Percentiles rank a stretch among this genome's conserved stretches.
Evolutionary conservation across 2,329 filamentous ascomycete genomes (phyloP).

Genomic region (Teratosphaeria destructans): DNA sequence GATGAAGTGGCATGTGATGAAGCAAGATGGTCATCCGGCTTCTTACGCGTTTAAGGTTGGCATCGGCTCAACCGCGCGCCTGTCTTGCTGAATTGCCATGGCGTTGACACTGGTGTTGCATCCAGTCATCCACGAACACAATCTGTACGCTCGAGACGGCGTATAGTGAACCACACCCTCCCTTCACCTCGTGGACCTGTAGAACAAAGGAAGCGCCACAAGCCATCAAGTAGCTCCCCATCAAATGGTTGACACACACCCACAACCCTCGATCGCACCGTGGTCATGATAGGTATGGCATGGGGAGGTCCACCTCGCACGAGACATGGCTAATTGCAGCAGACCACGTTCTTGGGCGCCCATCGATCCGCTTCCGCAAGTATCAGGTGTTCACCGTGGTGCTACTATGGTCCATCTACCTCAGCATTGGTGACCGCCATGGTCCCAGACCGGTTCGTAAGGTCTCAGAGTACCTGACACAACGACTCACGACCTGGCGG

Average conservation of each 20-base stretch:
- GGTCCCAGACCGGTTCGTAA: conserved; percentile 64
- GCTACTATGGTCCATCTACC: conserved; percentile 80
- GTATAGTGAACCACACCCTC: not conserved
- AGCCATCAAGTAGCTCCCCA: not conserved
- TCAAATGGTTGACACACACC: not conserved
- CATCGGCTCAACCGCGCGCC: not conserved
- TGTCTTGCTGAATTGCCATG: not conserved
- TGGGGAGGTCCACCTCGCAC: not conserved
- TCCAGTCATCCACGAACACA: not conserved
- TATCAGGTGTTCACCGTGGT: conserved; percentile 87
- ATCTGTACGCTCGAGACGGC: not conserved
- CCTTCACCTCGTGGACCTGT: not conserved
- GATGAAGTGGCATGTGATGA: not conserved
- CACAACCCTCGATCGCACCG: not conserved
- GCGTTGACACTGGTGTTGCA: not conserved
- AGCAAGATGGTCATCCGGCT: not conserved
- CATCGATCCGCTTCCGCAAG: conserved; percentile 82
- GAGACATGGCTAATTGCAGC: not conserved
- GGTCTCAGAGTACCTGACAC: conserved; percentile 61
- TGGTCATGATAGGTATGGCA: not conserved
- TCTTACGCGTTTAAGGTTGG: not conserved
- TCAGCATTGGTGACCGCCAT: conserved; percentile 74
- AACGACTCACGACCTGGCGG: conserved; percentile 76
- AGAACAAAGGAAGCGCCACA: too few species aligned
- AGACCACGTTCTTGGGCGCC: conserved; percentile 87